These are phyloP conservation scores for Tolypocladium inflatum DNA, from an alignment of 2,329 filamentous ascomycete genomes.

Conservation along the genomic window DNA sequence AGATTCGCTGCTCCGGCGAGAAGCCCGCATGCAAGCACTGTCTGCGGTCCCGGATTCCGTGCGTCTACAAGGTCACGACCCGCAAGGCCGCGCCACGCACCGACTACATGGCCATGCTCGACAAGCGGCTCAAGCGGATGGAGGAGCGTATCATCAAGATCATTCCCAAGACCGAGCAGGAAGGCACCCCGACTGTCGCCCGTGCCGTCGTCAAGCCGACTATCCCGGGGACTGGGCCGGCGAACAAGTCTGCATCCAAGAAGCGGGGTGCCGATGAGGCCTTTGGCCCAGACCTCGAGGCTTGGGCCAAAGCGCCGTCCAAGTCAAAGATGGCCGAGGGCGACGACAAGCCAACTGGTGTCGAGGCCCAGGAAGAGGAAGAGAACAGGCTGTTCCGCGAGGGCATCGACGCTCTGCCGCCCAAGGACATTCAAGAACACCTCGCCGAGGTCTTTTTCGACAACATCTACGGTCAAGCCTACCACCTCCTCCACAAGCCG, in stretches of 20 bases:
- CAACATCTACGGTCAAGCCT: constrained; percentile 89
- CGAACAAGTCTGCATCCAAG: constrained; percentile 44
- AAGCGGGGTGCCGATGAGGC: constrained; percentile 83
- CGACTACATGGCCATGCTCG: constrained; percentile 98
- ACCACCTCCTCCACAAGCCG: constrained; percentile 89
- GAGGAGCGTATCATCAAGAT: constrained; percentile 96
- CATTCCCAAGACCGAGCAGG: constrained; percentile 77
- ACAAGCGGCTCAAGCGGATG: constrained; percentile 93
- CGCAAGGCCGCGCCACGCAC: constrained; percentile 89
- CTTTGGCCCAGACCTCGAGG: constrained; percentile 71
- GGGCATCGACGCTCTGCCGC: constrained; percentile 71
- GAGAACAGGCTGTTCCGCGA: constrained; percentile 72
- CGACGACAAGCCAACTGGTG: constrained; percentile 31
- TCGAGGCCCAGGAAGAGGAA: constrained; percentile 55
- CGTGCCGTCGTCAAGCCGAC: constrained; percentile 80
- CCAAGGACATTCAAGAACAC: constrained; percentile 85
- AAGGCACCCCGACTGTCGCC: constrained; percentile 55
- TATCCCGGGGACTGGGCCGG: constrained; percentile 43
- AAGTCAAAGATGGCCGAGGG: constrained; percentile 39
- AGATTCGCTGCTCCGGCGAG: constrained; percentile 95
- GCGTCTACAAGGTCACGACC: constrained; percentile 94
- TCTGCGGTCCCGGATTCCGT: constrained; percentile 81
- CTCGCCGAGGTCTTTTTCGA: constrained; percentile 93
- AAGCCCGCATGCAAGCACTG: constrained; percentile 98
- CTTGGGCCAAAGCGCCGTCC: constrained; percentile 60